These are phyloP conservation scores for Talaromyces verruculosus DNA, from an alignment of 2,329 filamentous ascomycete species.

Conservation along the genomic window DNA sequence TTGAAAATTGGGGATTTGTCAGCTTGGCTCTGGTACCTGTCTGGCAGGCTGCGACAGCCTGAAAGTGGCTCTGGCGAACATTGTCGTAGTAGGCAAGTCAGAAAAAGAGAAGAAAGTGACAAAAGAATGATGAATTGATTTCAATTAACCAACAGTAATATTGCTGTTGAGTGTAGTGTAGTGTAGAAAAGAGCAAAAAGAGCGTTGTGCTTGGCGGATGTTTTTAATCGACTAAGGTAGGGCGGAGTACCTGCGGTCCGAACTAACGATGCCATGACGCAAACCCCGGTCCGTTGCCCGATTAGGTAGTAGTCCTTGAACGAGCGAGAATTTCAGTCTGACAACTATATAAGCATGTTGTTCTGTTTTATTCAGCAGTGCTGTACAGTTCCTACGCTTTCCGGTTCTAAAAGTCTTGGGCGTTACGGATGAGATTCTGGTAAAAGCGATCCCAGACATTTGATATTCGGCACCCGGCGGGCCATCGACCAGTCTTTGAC, in stretches of 20 bases:
- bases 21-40: constrained; percentile 53
- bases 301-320: neutral
- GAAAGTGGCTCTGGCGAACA: constrained; percentile 68
- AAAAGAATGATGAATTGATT: neutral
- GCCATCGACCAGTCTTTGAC: neutral
- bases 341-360: neutral
- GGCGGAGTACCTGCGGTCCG: constrained; percentile 8
- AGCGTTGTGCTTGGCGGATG: neutral
- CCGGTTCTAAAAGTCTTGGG: neutral
- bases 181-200: constrained; percentile 7
- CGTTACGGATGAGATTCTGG: neutral
- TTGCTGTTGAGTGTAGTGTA: neutral
- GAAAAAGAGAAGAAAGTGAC: neutral
- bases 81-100: constrained; percentile 41
- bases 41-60: constrained; percentile 65
- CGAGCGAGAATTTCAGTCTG: neutral
- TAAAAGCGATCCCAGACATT: neutral
- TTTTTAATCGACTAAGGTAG: neutral
- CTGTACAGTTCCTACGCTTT: neutral
- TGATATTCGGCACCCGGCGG: neutral
- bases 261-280: constrained; percentile 9
- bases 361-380: neutral
- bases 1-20: constrained; percentile 16
- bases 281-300: neutral
- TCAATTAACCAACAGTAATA: constrained; percentile 7